A percentile compares a stretch with the other conserved stretches of the same genome.
phyloP scores from a whole-genome alignment of 2,329 filamentous ascomycete genomes.

The Hansfordia pulvinata region DNA sequence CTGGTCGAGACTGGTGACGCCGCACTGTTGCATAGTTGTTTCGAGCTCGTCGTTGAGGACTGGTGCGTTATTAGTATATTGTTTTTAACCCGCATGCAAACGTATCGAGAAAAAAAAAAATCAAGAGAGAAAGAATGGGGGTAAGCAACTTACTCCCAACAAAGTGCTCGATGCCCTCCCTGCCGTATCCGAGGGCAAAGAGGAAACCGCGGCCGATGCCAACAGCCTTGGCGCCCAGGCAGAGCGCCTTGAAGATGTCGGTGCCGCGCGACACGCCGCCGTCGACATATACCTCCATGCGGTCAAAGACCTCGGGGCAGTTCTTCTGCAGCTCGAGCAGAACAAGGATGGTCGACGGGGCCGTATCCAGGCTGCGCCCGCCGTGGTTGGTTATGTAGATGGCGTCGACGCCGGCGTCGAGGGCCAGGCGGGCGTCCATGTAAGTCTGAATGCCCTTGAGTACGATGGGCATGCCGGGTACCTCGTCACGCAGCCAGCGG shows the following conservation, averaged over 20 bases:
- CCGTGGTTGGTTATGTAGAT: conserved; percentile 63
- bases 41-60: conserved; percentile 47
- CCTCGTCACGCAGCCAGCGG: conserved; percentile 45
- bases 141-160: conserved; percentile 32
- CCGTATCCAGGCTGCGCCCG: conserved; percentile 38
- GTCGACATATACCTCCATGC: conserved; percentile 49
- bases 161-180: conserved; percentile 38
- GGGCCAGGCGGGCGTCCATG: conserved; percentile 45
- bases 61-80: conserved; percentile 9
- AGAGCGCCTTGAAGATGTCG: conserved; percentile 54
- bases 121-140: too few species aligned
- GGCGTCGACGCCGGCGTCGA: conserved; percentile 47
- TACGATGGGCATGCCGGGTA: conserved; percentile 40
- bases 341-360: conserved; percentile 40
- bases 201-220: conserved; percentile 49
- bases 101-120: too few species aligned
- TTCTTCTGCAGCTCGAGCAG: conserved; percentile 49
- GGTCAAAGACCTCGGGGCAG: conserved; percentile 44
- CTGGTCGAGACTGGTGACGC: conserved; percentile 45
- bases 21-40: conserved; percentile 53
- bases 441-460: conserved; percentile 60
- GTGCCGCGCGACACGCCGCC: conserved; percentile 52
- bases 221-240: conserved; percentile 49
- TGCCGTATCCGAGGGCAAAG: conserved; percentile 47
- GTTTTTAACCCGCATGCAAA: too few species aligned